Conservation (phyloP, 192 early-diverging fungal genomes). For the Coemansia guatemalensis region DNA sequence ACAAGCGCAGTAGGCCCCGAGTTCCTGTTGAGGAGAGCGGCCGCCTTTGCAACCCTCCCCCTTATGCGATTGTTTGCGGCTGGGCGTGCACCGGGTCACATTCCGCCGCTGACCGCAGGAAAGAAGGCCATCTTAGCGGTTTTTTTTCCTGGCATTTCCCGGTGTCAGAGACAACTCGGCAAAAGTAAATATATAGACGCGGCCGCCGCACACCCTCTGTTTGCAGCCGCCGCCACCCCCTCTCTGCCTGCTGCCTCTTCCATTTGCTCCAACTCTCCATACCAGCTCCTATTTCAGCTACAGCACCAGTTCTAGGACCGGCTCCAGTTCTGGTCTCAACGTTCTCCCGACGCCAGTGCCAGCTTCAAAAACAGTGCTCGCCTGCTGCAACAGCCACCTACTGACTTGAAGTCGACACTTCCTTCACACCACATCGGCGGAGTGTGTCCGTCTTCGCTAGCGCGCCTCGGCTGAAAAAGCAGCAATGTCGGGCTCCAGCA, state of each 20-base stretch:
- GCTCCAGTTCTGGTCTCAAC: neutral
- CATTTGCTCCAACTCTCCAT: neutral
- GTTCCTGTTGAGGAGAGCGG: slow-evolving; percentile 3
- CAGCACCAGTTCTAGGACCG: neutral
- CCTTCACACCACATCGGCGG: neutral
- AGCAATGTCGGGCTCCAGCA: neutral
- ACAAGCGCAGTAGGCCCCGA: neutral
- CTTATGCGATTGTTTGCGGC: slow-evolving; percentile 4
- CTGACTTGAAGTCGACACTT: neutral
- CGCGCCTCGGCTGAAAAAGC: neutral
- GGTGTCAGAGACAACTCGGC: slow-evolving; percentile 2
- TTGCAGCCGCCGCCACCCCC: neutral
- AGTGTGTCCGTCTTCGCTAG: neutral
- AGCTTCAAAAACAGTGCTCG: neutral
- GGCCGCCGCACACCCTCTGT: neutral
- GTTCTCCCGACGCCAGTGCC: neutral
- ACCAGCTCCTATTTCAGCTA: neutral
- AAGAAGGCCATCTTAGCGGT: neutral
- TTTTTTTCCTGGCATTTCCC: slow-evolving; percentile 12
- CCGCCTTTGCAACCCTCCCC: slow-evolving; percentile 2
- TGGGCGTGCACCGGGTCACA: slow-evolving; percentile 13
- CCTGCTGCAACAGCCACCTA: neutral
- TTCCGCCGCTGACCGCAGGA: neutral
- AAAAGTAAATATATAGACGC: neutral
- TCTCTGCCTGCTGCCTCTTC: neutral